Evolutionary conservation across 768 basidiomycete genomes (phyloP), one percentile per base, ranked within the genome.

Genomic region (Amanita polypyramis): DNA sequence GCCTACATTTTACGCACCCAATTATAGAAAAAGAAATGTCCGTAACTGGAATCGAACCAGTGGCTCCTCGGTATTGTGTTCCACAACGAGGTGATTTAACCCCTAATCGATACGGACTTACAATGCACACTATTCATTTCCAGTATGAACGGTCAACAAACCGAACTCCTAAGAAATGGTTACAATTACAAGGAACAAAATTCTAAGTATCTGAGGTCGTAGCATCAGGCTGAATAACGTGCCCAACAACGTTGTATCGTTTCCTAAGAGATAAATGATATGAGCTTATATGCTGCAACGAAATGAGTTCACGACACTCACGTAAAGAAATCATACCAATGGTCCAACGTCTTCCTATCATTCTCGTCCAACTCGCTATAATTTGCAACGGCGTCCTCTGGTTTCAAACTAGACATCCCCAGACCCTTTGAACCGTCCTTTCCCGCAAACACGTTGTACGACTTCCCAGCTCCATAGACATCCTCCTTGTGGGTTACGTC

Each of bases 391-490:
- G 94, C 95, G 58, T 98, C 82, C 63, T 91, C 85, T 3, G 70
- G 65, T 46, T 89, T 87, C 55, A 96, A 67, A 56, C 88, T 93
- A 44, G 89, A 92, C 79, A 82, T 82, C 36, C 92, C 95, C 5
- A 99, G 70, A 0, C 85, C 95, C 53, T 73, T 79, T 6, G 90
- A 94, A 0, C 82, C 95, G 58, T 99, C 95, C 66, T 88, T 95
- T 38, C 93, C 95, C 27, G 93, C 90, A 62, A 98, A 97, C 17
- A 95, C 65, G 54, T 78, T 75, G 65, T 93, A 91, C 3, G 84
- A 79, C 20, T 71, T 69, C 2, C 88, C 90, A 2, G 75, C 70
- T 1, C 95, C 95, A 57, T 99, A 99, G 55, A 93, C 85, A 52
- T 96, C 92, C 25, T 67, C 66, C 64, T 95, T 97, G 51, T 69